A percentile compares a stretch with the other conserved stretches of the same genome.
phyloP scores from a whole-genome alignment of 2,329 filamentous ascomycete species.

The Ploettnerulaceae sp. region DNA sequence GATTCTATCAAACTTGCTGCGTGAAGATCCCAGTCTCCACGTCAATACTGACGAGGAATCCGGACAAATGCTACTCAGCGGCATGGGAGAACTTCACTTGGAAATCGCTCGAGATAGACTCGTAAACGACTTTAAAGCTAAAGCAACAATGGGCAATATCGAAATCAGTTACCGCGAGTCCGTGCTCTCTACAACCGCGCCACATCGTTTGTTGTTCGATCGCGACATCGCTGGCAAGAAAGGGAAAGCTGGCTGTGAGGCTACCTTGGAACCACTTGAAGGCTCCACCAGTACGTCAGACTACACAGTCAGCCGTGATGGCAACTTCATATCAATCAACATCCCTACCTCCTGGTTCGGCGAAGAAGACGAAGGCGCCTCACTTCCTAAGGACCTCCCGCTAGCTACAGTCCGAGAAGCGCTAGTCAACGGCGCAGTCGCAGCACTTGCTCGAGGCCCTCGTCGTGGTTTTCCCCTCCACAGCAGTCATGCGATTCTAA shows the following conservation, averaged over 20 bases:
- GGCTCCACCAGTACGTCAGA: constrained; percentile 36
- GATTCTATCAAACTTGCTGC: constrained; percentile 69
- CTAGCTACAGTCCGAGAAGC: constrained; percentile 44
- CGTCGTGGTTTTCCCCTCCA: constrained; percentile 76
- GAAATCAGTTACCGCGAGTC: constrained; percentile 94
- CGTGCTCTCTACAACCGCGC: constrained; percentile 52
- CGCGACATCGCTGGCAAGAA: constrained; percentile 74
- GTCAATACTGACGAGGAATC: constrained; percentile 83
- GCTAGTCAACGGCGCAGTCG: constrained; percentile 74
- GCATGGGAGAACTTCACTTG: constrained; percentile 94
- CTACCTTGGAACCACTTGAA: constrained; percentile 57
- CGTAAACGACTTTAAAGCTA: constrained; percentile 83
- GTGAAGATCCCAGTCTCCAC: constrained; percentile 89
- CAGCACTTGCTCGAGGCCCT: constrained; percentile 80
- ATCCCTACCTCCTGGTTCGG: constrained; percentile 34
- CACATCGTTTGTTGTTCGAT: constrained; percentile 64
- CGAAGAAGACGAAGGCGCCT: constrained; percentile 36
- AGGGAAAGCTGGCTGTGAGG: constrained; percentile 73
- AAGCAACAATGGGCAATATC: constrained; percentile 79
- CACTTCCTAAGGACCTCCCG: constrained; percentile 50
- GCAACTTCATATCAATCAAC: constrained; percentile 61
- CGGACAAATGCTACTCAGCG: constrained; percentile 86
- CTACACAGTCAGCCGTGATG: constrained; percentile 53
- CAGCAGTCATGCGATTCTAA: constrained; percentile 65
- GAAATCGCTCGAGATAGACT: constrained; percentile 89